Conservation (phyloP, 129 eudicot species). For the Pittosporum tobira region DNA sequence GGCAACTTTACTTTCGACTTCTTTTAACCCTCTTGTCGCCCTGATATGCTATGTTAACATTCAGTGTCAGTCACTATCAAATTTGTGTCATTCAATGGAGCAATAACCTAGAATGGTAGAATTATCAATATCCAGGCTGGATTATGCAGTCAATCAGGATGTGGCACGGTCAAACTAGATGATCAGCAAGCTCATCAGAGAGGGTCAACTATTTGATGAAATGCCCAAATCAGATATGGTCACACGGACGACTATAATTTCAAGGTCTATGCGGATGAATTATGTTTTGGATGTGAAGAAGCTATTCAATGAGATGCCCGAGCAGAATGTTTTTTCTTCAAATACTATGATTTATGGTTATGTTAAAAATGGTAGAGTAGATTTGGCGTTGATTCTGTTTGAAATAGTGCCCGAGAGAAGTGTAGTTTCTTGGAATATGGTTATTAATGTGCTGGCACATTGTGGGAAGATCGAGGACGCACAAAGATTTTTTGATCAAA, state of each 20-base stretch:
- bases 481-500: constrained; percentile 7
- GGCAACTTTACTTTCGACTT: no score
- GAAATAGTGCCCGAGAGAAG: constrained; percentile 23
- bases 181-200: constrained; percentile 19
- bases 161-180: constrained; percentile 16
- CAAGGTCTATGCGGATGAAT: constrained; percentile 19
- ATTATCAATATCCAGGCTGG: constrained; percentile 12
- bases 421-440: constrained; percentile 23
- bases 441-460: constrained; percentile 19
- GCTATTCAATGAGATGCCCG: constrained; percentile 26
- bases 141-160: constrained; percentile 9
- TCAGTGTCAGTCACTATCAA: not conserved
- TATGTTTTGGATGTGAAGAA: constrained; percentile 17
- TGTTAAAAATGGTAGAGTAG: constrained; percentile 6
- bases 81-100: not conserved
- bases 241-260: constrained; percentile 29
- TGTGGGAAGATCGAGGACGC: constrained; percentile 21
- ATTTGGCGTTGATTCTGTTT: constrained; percentile 18
- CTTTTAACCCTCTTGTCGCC: no score
- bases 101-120: not conserved
- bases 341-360: constrained; percentile 33
- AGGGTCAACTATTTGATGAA: constrained; percentile 28
- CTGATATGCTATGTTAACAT: no score
- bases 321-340: constrained; percentile 29
- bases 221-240: constrained; percentile 31